A percentile compares a stretch with the other conserved stretches of the same genome.
Evolutionary conservation across 768 basidiomycete genomes (phyloP).

Genomic region (Rossbeevera mucosa): DNA sequence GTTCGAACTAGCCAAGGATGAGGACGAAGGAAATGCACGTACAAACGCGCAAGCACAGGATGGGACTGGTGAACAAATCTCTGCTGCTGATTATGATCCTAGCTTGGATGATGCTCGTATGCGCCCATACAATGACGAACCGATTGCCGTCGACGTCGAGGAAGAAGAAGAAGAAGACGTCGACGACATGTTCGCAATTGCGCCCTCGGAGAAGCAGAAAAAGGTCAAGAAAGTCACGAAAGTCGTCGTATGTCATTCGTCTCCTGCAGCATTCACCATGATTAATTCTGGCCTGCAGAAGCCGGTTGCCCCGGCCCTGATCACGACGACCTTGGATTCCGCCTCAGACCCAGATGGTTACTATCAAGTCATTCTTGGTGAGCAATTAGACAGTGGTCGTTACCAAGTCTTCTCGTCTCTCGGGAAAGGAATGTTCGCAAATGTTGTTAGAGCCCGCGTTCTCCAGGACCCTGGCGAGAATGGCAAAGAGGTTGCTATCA

Average conservation of each 20-base stretch:
- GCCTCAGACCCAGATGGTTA: conserved; percentile 95
- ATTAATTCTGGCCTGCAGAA: conserved; percentile 34
- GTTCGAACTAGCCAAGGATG: conserved; percentile 68
- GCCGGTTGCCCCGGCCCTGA: conserved; percentile 54
- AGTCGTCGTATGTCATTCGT: conserved; percentile 39
- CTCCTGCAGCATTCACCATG: neutral
- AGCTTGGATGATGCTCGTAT: conserved; percentile 80
- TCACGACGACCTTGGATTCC: conserved; percentile 78
- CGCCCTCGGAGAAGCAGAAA: conserved; percentile 41
- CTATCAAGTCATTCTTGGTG: conserved; percentile 90
- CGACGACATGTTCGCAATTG: conserved; percentile 93
- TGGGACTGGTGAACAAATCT: conserved; percentile 61
- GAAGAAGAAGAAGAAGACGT: conserved; percentile 76
- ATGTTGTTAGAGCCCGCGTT: conserved; percentile 87
- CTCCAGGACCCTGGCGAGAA: conserved; percentile 55
- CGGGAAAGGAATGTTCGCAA: conserved; percentile 99
- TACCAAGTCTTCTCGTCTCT: conserved; percentile 93
- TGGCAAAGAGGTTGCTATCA: conserved; percentile 89
- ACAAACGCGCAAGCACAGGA: conserved; percentile 44
- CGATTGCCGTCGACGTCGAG: conserved; percentile 39
- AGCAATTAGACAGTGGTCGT: conserved; percentile 84
- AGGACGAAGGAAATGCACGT: conserved; percentile 45
- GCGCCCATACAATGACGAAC: conserved; percentile 44
- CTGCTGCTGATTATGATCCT: conserved; percentile 91
- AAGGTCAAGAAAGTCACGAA: conserved; percentile 56